Percentiles rank a stretch among this genome's conserved stretches.
Conservation (phyloP, 108 stramenopile genomes). For the Nitzschia sp. region DNA sequence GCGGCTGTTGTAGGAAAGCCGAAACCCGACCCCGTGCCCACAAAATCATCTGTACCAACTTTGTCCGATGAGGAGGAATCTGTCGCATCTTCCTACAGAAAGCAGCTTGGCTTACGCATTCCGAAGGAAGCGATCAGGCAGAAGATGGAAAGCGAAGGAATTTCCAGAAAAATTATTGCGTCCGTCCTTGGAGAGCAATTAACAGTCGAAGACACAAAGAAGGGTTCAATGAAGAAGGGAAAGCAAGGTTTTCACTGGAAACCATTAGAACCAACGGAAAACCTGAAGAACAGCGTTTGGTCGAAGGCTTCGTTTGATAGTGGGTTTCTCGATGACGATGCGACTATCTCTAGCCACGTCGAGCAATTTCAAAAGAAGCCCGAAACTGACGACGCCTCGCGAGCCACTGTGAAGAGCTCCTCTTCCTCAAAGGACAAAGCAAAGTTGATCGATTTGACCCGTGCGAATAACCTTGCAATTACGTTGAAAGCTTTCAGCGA, state of each 20-base stretch:
- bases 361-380: conserved; percentile 82
- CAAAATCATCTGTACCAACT: conserved; percentile 7
- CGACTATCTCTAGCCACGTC: conserved; percentile 71
- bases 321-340: conserved; percentile 38
- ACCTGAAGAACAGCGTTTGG: conserved; percentile 68
- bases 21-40: neutral
- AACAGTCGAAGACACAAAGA: conserved; percentile 12
- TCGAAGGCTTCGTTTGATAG: conserved; percentile 31
- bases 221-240: conserved; percentile 17
- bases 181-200: conserved; percentile 67
- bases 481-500: conserved; percentile 85
- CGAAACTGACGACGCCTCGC: conserved; percentile 15
- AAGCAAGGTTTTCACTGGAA: conserved; percentile 79
- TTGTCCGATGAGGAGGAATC: conserved; percentile 63
- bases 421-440: conserved; percentile 51
- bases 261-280: conserved; percentile 51
- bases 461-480: conserved; percentile 86
- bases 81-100: conserved; percentile 56
- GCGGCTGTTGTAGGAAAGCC: conserved; percentile 22
- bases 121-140: conserved; percentile 70
- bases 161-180: conserved; percentile 63
- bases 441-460: conserved; percentile 74
- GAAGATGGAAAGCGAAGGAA: conserved; percentile 77
- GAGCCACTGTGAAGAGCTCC: conserved; percentile 30
- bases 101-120: conserved; percentile 67